Conservation (phyloP, 163 green algal genomes). For the Volvox carteri region DNA sequence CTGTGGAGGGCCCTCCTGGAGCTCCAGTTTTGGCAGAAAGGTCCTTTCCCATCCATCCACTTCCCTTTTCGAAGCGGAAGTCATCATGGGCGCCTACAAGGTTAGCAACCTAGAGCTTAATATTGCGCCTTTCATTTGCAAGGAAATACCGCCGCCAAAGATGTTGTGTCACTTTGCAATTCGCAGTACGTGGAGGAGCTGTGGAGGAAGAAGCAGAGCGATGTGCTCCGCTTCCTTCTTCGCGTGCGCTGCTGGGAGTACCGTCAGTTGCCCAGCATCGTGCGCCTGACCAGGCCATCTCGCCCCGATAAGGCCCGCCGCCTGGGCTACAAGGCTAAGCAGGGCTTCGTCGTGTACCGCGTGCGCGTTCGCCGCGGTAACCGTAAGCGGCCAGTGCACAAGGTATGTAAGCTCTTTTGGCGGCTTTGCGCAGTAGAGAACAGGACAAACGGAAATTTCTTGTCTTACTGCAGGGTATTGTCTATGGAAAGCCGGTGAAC, state of each 20-base stretch:
- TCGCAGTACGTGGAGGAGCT: constrained; percentile 99
- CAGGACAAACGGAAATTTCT: not conserved
- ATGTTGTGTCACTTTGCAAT: not conserved
- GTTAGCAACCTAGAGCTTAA: constrained; percentile 37
- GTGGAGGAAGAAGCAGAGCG: constrained; percentile 99
- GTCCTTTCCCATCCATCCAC: not conserved
- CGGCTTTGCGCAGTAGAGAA: not conserved
- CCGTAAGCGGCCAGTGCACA: constrained; percentile 96
- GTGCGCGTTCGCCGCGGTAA: constrained; percentile 96
- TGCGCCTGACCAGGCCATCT: constrained; percentile 90
- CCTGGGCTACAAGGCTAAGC: constrained; percentile 98
- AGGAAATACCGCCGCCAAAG: not conserved
- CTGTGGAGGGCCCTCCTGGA: constrained; percentile 1
- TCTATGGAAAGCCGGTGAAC: constrained; percentile 98
- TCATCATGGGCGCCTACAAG: constrained; percentile 93
- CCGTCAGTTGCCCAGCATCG: constrained; percentile 95
- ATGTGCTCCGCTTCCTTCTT: constrained; percentile 99
- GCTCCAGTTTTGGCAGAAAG: not conserved
- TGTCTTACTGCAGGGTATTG: constrained; percentile 87
- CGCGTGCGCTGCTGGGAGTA: constrained; percentile 99
- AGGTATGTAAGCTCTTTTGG: constrained; percentile 75
- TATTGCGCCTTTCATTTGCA: not conserved
- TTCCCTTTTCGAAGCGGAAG: constrained; percentile 49
- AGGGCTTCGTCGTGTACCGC: constrained; percentile 98
- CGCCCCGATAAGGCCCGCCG: constrained; percentile 98